Base-by-base conservation (phyloP, 345 rosid genomes). In the Clarkia xantiana region DNA sequence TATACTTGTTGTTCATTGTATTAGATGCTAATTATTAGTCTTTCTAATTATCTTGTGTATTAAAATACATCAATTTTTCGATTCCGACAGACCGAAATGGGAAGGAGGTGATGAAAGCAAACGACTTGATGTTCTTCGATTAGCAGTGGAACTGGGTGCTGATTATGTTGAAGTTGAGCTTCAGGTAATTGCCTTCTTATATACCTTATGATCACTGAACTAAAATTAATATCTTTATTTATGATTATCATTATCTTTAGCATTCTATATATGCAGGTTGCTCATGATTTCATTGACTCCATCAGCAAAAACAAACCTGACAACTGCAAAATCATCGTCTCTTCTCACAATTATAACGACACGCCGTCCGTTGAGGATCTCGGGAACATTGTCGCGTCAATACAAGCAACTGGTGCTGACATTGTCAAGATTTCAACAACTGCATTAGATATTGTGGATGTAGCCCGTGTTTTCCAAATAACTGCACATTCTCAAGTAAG, bases 141-240 rank as follows among this genome's bases (percentile, higher is more conserved):
- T 86, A 57, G 97, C 97, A 42, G 78, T 83, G 93, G 94, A 86
- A 56, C 43, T 86, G 41, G 97, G 96, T 66, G 97, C 97, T 63
- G 91, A 86, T 70, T 90, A 83, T 60, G 52, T 83, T 72, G 97
- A 90, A 65, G 80, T 90, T 20, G 97, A 90, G 67, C 89, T 90
- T 75, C 74, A 90, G 96, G 96, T 90, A 29, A n/a, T 29, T 29
- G 49, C 19, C 19, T 14, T 16, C 6, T 9, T 42, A 34, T 14
- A 47, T n/a, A n/a, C n/a, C 9, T 9, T 18, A 12, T 9, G 19
- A 34, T 25, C 6, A 34, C 16, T n/a, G 17, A 13, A 14, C 39
- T 22, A 14, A 49, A 23, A n/a, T 12, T 14, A 29, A 18, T 7
- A 29, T 29, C 8, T 29, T 7, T 18, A 6, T 49, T 19, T 34